Evolutionary conservation across 371 early-diverging fungal genomes (phyloP).

Genomic region (Mucor irregularis): DNA sequence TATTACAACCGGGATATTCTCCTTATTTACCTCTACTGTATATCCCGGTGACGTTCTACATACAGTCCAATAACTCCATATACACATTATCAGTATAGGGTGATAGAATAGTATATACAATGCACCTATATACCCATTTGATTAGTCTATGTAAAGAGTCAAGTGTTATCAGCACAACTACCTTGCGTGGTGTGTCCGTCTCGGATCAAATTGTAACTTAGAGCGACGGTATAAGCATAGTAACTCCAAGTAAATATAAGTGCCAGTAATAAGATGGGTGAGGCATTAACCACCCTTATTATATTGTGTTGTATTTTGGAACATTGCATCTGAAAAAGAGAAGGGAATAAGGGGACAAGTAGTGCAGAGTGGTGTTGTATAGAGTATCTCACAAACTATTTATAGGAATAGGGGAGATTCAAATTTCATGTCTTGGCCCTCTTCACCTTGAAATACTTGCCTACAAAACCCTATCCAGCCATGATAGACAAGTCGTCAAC

Average conservation of each 20-base stretch:
- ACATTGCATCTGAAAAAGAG: neutral
- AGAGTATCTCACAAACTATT: too few relatives aligned
- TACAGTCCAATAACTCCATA: constrained; percentile 46
- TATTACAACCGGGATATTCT: neutral
- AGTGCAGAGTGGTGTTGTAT: too few relatives aligned
- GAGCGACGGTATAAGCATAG: constrained; percentile 36
- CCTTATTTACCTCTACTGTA: constrained; percentile 30
- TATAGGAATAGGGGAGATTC: too few relatives aligned
- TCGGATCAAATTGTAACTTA: constrained; percentile 23
- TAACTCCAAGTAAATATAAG: constrained; percentile 42
- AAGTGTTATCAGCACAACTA: too few relatives aligned
- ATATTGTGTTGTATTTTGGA: constrained; percentile 12
- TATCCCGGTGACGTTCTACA: constrained; percentile 46
- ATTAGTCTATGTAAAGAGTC: too few relatives aligned
- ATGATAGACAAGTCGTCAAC: too few relatives aligned
- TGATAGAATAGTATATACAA: constrained; percentile 39
- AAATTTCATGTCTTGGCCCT: too few relatives aligned
- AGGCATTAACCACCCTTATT: constrained; percentile 35
- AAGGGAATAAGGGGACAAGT: neutral
- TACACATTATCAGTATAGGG: constrained; percentile 35
- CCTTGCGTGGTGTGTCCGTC: constrained; percentile 41
- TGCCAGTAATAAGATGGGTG: constrained; percentile 34
- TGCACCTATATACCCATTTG: constrained; percentile 27
- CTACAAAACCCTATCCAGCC: too few relatives aligned
- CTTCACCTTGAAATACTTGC: too few relatives aligned